These are phyloP conservation scores for Naganishia kalamii DNA, from an alignment of 768 basidiomycete genomes.

Conservation along the genomic window DNA sequence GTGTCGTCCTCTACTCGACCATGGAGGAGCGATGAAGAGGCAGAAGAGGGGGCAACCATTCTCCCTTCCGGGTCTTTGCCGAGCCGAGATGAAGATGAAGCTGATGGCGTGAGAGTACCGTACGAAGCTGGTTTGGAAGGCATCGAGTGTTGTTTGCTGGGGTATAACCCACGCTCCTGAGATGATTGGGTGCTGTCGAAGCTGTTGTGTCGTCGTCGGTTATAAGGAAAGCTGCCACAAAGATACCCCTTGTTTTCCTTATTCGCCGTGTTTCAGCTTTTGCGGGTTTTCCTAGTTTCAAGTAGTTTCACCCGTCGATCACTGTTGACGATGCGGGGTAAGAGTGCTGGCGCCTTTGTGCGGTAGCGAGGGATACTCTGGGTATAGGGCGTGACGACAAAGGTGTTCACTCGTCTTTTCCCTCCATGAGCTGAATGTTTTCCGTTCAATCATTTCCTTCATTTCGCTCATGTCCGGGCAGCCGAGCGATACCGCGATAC, in stretches of 20 bases:
- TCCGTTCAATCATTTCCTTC: neutral
- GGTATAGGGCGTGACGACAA: too few relatives aligned
- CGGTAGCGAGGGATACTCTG: too few relatives aligned
- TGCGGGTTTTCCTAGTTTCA: neutral
- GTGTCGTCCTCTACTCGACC: constrained; percentile 1
- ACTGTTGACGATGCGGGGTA: neutral
- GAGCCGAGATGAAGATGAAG: constrained; percentile 2
- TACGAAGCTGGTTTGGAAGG: constrained; percentile 12
- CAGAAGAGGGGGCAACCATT: constrained; percentile 5
- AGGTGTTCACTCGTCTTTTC: too few relatives aligned
- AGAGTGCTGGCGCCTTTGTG: too few relatives aligned
- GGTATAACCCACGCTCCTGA: neutral
- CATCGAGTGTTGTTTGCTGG: neutral
- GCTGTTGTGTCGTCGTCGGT: too few relatives aligned
- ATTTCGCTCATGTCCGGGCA: constrained; percentile 2
- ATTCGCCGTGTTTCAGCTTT: neutral
- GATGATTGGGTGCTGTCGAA: neutral
- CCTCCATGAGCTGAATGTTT: too few relatives aligned
- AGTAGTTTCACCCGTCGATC: neutral
- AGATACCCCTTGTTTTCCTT: neutral
- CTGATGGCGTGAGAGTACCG: constrained; percentile 11
- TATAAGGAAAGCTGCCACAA: too few relatives aligned
- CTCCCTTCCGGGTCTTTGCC: neutral
- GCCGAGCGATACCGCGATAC: too few relatives aligned
- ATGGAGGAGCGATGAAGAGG: neutral